Evolutionary conservation across 352 stramenopile genomes (phyloP), one percentile per base, ranked within the genome.

Genomic region (Globisporangium apiculatum): DNA sequence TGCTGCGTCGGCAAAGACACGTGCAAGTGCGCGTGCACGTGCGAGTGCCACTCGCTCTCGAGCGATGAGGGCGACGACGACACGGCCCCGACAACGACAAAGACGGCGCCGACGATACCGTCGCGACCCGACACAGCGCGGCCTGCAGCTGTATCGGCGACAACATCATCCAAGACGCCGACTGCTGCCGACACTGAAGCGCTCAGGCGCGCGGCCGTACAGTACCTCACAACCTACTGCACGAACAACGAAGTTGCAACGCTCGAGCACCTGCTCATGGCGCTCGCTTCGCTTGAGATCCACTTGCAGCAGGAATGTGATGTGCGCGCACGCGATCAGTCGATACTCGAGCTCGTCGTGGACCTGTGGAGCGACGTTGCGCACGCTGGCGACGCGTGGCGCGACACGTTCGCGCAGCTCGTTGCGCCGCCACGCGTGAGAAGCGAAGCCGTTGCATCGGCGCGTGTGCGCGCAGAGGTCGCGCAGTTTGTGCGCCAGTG

Each of bases 41-140:
- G 85, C 50, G 75, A 81, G 36, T 95, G 85, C 37, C 85, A 95
- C 38, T 62, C 71, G 1, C 76, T 80, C 51, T 86, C 73, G 0
- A 87, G 76, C 53, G 79, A 89, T 37, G 74, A 86, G 48, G 62
- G 58, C 31, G 15, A 62, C 24, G 15, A 51, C 0, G 42, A 72
- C 14, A 17, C 12, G 7, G 35, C 7, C 17, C 6, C 12, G 17
- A n/a, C 56, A 36, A 57, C 60, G n/a, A 17, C 64, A 4, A 65
- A 63, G 51, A 62, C 53, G 31, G 55, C 54, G 35, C 4, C 36
- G n/a, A 47, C 17, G 36, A 24, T 12, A n/a, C 7, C 37, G 14
- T 14, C 9, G 7, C 5, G 31, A 37, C 3, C 17, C 3, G 14
- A 36, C 17, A 17, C 45, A 31, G 15, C 45, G 15, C 10, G 10